Evolutionary conservation across 1,139 yeast species (phyloP), one percentile per base, ranked within the genome.

Genomic region (Candida sp.): DNA sequence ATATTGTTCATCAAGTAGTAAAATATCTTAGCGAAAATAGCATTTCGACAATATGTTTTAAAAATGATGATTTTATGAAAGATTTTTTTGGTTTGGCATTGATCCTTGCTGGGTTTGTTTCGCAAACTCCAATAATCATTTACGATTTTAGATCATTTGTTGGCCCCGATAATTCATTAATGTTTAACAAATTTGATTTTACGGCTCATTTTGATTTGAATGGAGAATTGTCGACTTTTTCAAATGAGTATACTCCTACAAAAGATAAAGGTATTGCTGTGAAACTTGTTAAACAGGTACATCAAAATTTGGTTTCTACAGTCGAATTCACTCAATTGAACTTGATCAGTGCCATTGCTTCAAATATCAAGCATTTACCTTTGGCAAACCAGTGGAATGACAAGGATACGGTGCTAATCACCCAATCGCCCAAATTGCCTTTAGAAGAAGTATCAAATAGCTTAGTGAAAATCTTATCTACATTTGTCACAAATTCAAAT

Each of bases 361-460:
- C 88, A 0, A 75, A 80, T 38, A 64, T 84, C 38, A 81, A 79
- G 57, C 80, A 80, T 21, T 63, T 84, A 25, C 88, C 91, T 0
- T 45, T 64, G 5, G 64, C 64, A 0, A 73, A 76, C 40, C 66
- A 64, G 21, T 59, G 83, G 49, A 52, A 52, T 2, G 43, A 54
- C 0, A 49, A 58, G 0, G 90, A 84, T 51, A 58, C 51, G 3
- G 39, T 84, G 19, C 53, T 79, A 5, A 58, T 82, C 21, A 64
- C 71, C 1, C 63, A 61, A 33, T 45, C 55, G 21, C 37, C 43
- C 5, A 42, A 45, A 8, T 38, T 46, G 2, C 41, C 49, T 2
- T 55, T 53, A 30, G 68, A 61, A 25, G 54, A 56, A 29, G 45
- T 66, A 6, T 50, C 58, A 32, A 65, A 63, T 46, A 55, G 56